phyloP scores from a whole-genome alignment of 2,329 filamentous ascomycete genomes.

The Ophiosphaerella narmari region DNA sequence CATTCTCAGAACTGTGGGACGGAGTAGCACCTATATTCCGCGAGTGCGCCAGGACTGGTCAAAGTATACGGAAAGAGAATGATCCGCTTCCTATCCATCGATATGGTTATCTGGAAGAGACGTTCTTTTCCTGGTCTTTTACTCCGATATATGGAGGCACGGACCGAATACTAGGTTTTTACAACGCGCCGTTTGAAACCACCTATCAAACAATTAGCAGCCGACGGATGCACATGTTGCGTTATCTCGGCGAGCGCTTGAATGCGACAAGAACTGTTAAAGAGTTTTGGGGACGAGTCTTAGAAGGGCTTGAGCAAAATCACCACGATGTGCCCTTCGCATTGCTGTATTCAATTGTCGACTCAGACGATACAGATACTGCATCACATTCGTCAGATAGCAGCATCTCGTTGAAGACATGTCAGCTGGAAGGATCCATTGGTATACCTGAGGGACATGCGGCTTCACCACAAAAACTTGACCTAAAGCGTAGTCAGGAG shows the following conservation, averaged over 20 bases:
- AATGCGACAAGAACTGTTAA: slow-evolving; percentile 33
- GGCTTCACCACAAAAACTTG: slow-evolving; percentile 31
- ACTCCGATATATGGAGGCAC: slow-evolving; percentile 48
- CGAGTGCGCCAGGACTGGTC: slow-evolving; percentile 36
- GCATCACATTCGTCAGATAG: slow-evolving; percentile 33
- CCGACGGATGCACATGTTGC: slow-evolving; percentile 46
- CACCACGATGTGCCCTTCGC: slow-evolving; percentile 40
- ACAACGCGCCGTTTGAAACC: slow-evolving; percentile 43
- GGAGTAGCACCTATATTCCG: slow-evolving; percentile 40
- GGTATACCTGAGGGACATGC: slow-evolving; percentile 38
- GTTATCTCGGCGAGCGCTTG: slow-evolving; percentile 45
- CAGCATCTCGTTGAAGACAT: slow-evolving; percentile 32
- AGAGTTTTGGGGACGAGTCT: slow-evolving; percentile 55
- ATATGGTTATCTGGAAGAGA: slow-evolving; percentile 36
- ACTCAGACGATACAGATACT: slow-evolving; percentile 32
- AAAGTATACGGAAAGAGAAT: slow-evolving; percentile 33
- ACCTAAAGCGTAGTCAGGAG: slow-evolving; percentile 34
- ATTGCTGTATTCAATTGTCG: slow-evolving; percentile 37
- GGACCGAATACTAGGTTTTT: slow-evolving; percentile 36
- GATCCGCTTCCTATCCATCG: slow-evolving; percentile 36
- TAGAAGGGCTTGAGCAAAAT: slow-evolving; percentile 54
- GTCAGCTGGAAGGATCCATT: slow-evolving; percentile 39
- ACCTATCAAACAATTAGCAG: slow-evolving; percentile 47
- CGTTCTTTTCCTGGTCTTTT: slow-evolving; percentile 52
- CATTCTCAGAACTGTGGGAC: slow-evolving; percentile 49